These are phyloP conservation scores for Furcasterigmium furcatum DNA, from an alignment of 2,329 filamentous ascomycete species.

Conservation along the genomic window DNA sequence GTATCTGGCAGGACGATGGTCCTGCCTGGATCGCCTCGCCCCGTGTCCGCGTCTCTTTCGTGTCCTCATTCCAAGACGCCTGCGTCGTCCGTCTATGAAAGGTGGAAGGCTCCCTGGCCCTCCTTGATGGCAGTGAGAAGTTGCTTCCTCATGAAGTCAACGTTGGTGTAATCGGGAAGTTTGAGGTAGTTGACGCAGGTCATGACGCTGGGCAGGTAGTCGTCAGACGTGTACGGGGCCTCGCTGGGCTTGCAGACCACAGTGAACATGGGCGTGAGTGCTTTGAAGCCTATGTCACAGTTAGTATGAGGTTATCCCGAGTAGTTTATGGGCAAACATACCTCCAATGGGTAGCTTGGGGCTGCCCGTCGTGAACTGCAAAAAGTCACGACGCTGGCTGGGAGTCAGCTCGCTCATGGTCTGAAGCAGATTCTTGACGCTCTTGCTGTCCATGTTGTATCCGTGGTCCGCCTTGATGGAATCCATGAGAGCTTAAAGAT, in stretches of 20 bases:
- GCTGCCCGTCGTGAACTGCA: conserved; percentile 97
- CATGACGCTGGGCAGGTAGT: conserved; percentile 99
- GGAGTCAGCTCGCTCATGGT: conserved; percentile 84
- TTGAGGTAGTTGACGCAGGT: conserved; percentile 99
- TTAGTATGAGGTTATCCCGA: background rate
- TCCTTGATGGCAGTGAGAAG: conserved; percentile 86
- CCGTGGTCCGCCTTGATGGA: conserved; percentile 98
- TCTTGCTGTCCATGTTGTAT: conserved; percentile 97
- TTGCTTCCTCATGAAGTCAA: conserved; percentile 74
- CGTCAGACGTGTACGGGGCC: conserved; percentile 86
- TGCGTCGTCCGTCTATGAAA: conserved; percentile 59
- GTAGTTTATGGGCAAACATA: conserved; percentile 54
- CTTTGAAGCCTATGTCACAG: conserved; percentile 77
- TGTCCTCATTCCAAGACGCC: background rate
- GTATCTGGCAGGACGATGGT: too few species aligned
- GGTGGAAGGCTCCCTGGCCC: conserved; percentile 95
- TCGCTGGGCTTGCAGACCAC: conserved; percentile 99
- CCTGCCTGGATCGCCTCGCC: background rate
- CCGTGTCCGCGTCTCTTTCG: background rate
- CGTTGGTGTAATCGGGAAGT: conserved; percentile 84
- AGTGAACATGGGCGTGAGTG: conserved; percentile 95
- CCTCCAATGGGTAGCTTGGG: conserved; percentile 97
- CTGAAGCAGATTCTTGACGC: conserved; percentile 87
- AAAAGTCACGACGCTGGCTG: conserved; percentile 80
- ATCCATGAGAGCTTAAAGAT: conserved; percentile 76